Conservation (phyloP, 2,329 filamentous ascomycete species). For the Gnomoniopsis sp. region DNA sequence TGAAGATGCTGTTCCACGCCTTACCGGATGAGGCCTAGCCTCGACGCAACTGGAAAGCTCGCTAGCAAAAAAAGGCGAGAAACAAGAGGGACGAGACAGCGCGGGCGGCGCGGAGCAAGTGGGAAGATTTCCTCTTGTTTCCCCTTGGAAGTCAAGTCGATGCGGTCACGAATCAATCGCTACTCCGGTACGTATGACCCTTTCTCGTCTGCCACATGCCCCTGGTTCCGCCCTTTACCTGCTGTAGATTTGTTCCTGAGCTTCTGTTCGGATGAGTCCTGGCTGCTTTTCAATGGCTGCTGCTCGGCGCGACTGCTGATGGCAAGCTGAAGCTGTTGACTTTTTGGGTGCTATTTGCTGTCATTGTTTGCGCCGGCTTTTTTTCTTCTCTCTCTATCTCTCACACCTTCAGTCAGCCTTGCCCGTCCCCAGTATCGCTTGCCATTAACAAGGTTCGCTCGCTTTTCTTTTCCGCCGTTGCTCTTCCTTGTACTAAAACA, state of each 20-base stretch:
- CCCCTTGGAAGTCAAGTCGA: conserved; percentile 9
- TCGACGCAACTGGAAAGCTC: neutral
- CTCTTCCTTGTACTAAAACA: neutral
- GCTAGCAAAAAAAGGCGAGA: neutral
- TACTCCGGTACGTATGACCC: conserved; percentile 16
- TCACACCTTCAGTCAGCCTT: neutral
- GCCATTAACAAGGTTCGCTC: neutral
- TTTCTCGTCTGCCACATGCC: conserved; percentile 14
- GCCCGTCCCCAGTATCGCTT: neutral
- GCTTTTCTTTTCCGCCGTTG: neutral
- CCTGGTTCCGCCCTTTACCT: conserved; percentile 6
- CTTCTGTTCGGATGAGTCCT: conserved; percentile 5
- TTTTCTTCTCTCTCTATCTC: neutral
- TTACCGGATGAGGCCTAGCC: neutral
- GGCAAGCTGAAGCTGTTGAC: conserved; percentile 3
- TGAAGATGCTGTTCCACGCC: neutral
- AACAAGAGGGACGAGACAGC: conserved; percentile 1
- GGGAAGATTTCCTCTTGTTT: conserved; percentile 10
- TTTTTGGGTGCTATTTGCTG: neutral
- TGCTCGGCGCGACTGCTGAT: conserved; percentile 13
- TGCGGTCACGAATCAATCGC: conserved; percentile 16
- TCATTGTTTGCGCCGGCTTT: neutral
- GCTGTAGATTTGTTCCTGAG: conserved; percentile 11
- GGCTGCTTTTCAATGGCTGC: conserved; percentile 1
- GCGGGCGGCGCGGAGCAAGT: neutral